phyloP scores from a whole-genome alignment of 164 flowering plant species.

The Piper longum region DNA sequence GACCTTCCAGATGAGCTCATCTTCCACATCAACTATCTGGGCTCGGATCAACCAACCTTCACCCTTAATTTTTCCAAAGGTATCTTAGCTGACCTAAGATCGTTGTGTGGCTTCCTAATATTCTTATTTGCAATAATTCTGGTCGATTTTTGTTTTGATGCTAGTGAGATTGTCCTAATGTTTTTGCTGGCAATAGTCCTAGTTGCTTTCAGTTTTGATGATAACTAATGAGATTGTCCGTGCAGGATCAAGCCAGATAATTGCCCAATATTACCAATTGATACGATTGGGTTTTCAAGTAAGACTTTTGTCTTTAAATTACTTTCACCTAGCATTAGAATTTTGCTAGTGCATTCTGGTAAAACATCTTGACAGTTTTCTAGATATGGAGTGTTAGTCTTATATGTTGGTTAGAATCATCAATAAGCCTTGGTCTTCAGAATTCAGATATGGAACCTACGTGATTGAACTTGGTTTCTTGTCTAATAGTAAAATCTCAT shows the following conservation, averaged over 20 bases:
- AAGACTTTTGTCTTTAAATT: not conserved
- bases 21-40: conserved; percentile 59
- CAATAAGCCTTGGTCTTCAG: not conserved
- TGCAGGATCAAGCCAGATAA: conserved; percentile 34
- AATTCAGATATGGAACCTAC: not conserved
- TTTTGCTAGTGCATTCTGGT: not conserved
- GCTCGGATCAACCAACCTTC: conserved; percentile 66
- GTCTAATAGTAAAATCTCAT: not conserved
- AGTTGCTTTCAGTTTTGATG: conserved; percentile 6
- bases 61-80: conserved; percentile 72
- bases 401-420: too few species aligned
- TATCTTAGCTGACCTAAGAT: conserved; percentile 2
- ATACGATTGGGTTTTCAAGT: conserved; percentile 32
- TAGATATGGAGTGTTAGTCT: too few species aligned
- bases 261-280: conserved; percentile 32
- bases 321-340: not conserved
- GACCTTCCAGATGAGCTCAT: conserved; percentile 57
- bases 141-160: conserved; percentile 5
- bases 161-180: not conserved
- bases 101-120: not conserved
- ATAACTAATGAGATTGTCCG: conserved; percentile 4
- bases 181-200: not conserved
- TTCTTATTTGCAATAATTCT: not conserved
- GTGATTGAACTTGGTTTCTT: not conserved
- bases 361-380: too few species aligned